Base-by-base conservation (phyloP, 495 filamentous ascomycete species). In the Pyronema domesticum region DNA sequence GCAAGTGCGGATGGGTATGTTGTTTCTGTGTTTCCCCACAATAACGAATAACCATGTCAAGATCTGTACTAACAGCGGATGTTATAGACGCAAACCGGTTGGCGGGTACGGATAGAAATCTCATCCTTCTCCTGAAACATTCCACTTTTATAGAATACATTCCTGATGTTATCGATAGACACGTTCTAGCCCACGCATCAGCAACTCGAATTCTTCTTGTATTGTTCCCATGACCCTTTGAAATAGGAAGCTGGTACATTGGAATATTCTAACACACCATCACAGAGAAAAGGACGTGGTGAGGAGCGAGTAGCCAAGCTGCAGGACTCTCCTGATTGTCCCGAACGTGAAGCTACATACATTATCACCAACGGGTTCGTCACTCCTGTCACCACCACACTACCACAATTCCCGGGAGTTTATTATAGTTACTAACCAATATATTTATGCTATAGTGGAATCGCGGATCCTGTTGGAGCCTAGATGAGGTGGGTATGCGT, bases 251-350 rank as follows among this genome's bases (percentile, higher is more conserved):
- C 23, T 5, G 45, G n/a, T 14, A 11, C 6, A 43, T 43, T 43
- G 39, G 13, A n/a, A 43, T 18, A 44, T 18, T 11, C 30, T 48
- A 34, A 56, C 34, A 17, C 18, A 14, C 15, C 6, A 49, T 45
- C 17, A 18, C 18, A 54, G 63, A 73, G 83, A 7, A 88, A 88
- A 62, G 83, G 83, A 37, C 75, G 83, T 39, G 83, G 83, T 7
- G 83, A 87, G 51, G 83, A 88, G 64, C 75, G 83, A 18, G 83
- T 87, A 49, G 83, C 83, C 5, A 87, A 86, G 69, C 80, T 88
- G 51, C 77, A 83, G 59, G 83, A 88, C 64, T 85, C 81, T 1
- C 15, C 57, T 77, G 83, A 86, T 60, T 85, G 81, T 56, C 80
- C 84, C 35, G 83, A 88, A 65, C 73, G 76, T 15, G 83, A 88